These are phyloP conservation scores for Mycena epipterygia DNA, from an alignment of 768 basidiomycete genomes.

Conservation along the genomic window DNA sequence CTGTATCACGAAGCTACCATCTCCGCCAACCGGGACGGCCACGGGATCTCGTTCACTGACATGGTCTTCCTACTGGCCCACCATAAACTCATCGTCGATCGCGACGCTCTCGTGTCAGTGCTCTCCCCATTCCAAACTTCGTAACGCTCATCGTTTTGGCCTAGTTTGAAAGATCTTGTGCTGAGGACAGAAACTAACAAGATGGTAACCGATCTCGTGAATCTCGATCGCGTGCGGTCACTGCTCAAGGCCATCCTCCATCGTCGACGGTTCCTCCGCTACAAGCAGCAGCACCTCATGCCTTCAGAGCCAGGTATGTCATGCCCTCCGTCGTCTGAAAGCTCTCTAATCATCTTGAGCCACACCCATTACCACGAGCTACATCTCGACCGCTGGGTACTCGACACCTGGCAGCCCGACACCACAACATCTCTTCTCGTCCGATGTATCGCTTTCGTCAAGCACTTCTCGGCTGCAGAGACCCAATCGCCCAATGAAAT, in stretches of 20 bases:
- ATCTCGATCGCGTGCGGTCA: constrained; percentile 87
- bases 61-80: constrained; percentile 92
- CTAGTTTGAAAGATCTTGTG: constrained; percentile 86
- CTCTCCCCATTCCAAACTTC: not conserved
- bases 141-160: constrained; percentile 19
- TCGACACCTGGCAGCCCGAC: constrained; percentile 56
- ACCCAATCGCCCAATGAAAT: too few species aligned
- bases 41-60: constrained; percentile 91
- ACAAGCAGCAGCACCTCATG: constrained; percentile 53
- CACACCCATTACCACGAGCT: constrained; percentile 70
- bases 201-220: constrained; percentile 86
- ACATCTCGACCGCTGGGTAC: constrained; percentile 64
- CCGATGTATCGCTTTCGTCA: constrained; percentile 62
- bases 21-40: constrained; percentile 73
- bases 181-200: constrained; percentile 81
- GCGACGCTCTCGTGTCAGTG: constrained; percentile 88
- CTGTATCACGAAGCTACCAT: constrained; percentile 91
- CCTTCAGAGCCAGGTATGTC: constrained; percentile 55
- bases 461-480: constrained; percentile 65
- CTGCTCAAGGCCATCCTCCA: constrained; percentile 81
- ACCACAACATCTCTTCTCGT: constrained; percentile 52
- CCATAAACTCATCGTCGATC: constrained; percentile 92
- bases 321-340: not conserved
- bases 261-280: constrained; percentile 76
- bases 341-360: constrained; percentile 52